These are phyloP conservation scores for Diaporthe vaccinii DNA, from an alignment of 2,329 filamentous ascomycete species.

Conservation along the genomic window DNA sequence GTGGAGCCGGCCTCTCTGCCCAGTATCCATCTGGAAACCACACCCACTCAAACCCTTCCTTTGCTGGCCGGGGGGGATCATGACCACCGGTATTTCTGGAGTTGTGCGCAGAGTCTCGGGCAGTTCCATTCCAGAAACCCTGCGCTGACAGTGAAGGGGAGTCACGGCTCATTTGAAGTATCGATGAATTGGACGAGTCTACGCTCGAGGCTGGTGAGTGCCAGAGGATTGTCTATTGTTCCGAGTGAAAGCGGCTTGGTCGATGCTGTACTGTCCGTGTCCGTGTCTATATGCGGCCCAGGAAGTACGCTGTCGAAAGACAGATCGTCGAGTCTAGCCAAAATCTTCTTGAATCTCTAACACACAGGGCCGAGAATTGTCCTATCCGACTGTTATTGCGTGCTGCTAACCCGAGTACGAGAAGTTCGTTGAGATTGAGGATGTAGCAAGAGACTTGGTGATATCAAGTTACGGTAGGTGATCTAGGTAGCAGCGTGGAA, in stretches of 20 bases:
- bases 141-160: constrained; percentile 40
- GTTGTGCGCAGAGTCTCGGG: constrained; percentile 4
- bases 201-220: background rate
- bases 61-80: constrained; percentile 69
- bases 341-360: background rate
- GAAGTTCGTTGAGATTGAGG: background rate
- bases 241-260: background rate
- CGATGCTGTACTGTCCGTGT: background rate
- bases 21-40: constrained; percentile 74
- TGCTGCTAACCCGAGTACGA: background rate
- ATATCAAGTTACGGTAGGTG: background rate
- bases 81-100: constrained; percentile 44
- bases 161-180: constrained; percentile 34
- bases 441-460: background rate
- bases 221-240: background rate
- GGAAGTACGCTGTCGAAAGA: too few relatives aligned
- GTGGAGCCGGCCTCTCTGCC: constrained; percentile 64
- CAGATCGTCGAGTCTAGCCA: background rate
- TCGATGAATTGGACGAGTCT: too few relatives aligned
- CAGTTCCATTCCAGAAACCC: constrained; percentile 19
- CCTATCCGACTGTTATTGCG: too few relatives aligned
- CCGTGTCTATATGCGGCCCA: too few relatives aligned
- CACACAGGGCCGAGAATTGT: background rate
- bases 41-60: constrained; percentile 70
- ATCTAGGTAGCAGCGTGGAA: constrained; percentile 15